A percentile compares a stretch with the other conserved stretches of the same genome.
phyloP scores from a whole-genome alignment of 1,139 yeast genomes.

The Pichia sp. region DNA sequence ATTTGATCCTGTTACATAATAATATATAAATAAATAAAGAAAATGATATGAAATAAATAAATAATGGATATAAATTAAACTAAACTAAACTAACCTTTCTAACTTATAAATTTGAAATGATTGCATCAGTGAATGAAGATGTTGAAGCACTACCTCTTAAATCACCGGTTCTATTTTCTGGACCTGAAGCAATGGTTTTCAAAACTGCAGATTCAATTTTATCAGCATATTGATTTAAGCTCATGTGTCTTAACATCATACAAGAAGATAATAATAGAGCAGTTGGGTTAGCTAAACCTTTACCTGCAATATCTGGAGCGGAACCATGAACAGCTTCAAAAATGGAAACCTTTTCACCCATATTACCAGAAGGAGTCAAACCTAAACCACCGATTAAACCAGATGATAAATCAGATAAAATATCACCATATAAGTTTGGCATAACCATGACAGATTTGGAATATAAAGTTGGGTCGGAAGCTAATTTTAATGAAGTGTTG shows the following conservation, averaged over 20 bases:
- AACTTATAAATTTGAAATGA: conserved; percentile 49
- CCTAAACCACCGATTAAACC: conserved; percentile 98
- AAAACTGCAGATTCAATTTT: conserved; percentile 84
- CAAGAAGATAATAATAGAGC: conserved; percentile 91
- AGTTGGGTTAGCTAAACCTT: conserved; percentile 97
- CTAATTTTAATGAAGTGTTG: conserved; percentile 88
- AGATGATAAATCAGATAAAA: conserved; percentile 93
- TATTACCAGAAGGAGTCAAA: conserved; percentile 97
- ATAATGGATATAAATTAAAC: not conserved
- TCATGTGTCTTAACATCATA: conserved; percentile 99
- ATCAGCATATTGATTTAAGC: conserved; percentile 71
- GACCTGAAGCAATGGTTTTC: conserved; percentile 89
- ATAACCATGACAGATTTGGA: conserved; percentile 88
- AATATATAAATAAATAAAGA: not conserved
- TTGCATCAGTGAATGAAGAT: conserved; percentile 77
- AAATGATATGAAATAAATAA: not conserved
- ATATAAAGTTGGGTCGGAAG: conserved; percentile 83
- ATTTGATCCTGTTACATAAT: no score
- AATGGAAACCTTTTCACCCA: conserved; percentile 96
- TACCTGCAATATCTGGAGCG: conserved; percentile 97
- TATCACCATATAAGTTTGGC: conserved; percentile 99
- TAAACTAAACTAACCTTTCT: not conserved
- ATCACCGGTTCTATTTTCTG: conserved; percentile 92
- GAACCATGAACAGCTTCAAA: conserved; percentile 99
- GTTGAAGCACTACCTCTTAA: conserved; percentile 91